Conservation (phyloP, 768 basidiomycete genomes). For the Calocera cornea region DNA sequence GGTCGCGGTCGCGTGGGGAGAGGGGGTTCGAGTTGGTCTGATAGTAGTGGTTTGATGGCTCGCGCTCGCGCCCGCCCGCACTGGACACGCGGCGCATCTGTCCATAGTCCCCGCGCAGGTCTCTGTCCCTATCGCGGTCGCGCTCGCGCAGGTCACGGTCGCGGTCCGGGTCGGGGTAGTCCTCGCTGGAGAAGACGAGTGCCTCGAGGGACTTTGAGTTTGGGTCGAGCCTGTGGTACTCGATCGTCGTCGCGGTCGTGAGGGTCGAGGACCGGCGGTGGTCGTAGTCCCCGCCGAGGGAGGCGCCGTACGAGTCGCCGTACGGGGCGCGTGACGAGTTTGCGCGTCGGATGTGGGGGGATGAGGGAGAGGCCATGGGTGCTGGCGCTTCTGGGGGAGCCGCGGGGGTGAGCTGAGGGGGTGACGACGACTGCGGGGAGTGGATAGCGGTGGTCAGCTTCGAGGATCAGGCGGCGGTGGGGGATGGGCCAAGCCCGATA, state of each 20-base stretch:
- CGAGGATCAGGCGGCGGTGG: no score
- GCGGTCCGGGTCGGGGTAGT: not conserved
- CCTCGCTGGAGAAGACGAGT: slow-evolving; percentile 3
- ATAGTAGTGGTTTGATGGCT: not conserved
- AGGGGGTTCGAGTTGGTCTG: not conserved
- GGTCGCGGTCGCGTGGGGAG: not conserved
- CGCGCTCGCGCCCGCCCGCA: not conserved
- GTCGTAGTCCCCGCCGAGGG: not conserved
- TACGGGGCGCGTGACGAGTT: not conserved
- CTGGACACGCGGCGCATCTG: not conserved
- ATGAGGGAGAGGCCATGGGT: not conserved
- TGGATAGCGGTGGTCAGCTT: not conserved
- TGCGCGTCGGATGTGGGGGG: not conserved
- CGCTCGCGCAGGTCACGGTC: not conserved
- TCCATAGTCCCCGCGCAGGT: not conserved
- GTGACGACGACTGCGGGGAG: not conserved
- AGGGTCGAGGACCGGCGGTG: not conserved
- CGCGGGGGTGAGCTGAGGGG: not conserved
- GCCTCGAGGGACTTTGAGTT: slow-evolving; percentile 1
- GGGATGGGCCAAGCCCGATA: no score
- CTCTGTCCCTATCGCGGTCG: not conserved
- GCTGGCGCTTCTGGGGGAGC: not conserved
- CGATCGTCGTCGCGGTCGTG: slow-evolving; percentile 1
- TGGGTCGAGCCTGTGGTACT: slow-evolving; percentile 1
- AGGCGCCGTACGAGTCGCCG: not conserved